A percentile compares a stretch with the other conserved stretches of the same genome.
phyloP scores from a whole-genome alignment of 148 eudicot genomes.

The Rhododendron kiyosumense region DNA sequence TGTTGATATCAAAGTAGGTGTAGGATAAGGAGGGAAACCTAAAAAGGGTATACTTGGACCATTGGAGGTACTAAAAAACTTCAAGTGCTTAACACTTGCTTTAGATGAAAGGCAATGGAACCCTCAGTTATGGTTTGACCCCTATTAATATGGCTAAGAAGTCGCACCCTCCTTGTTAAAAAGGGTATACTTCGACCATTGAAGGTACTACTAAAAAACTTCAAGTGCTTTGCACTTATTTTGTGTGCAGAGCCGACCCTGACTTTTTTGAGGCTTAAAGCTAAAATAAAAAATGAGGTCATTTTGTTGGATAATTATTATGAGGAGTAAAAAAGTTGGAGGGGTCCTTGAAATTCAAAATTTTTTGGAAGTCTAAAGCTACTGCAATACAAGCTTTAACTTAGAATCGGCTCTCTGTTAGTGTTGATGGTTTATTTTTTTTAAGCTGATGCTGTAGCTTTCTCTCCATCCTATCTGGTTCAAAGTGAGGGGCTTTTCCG shows the following conservation, averaged over 20 bases:
- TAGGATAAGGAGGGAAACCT: constrained; percentile 23
- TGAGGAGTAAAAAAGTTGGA: too few species aligned
- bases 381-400: too few species aligned
- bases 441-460: too few species aligned
- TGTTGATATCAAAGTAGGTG: constrained; percentile 19
- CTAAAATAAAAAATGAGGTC: too few species aligned
- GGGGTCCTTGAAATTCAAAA: too few species aligned
- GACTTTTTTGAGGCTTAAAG: too few species aligned
- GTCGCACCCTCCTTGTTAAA: constrained; percentile 25
- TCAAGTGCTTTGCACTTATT: not conserved
- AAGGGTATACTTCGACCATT: constrained; percentile 9
- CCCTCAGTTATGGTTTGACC: constrained; percentile 35
- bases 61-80: constrained; percentile 4
- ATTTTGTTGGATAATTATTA: too few species aligned
- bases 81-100: constrained; percentile 9
- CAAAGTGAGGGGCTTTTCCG: too few species aligned
- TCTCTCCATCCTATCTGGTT: too few species aligned
- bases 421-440: too few species aligned
- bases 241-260: not conserved
- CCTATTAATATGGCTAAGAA: constrained; percentile 34
- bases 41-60: constrained; percentile 8
- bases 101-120: constrained; percentile 18
- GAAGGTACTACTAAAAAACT: not conserved
- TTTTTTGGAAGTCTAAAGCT: too few species aligned
- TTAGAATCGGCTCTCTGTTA: too few species aligned